Conservation (phyloP, 495 filamentous ascomycete genomes). For the Lophiotrema nucula region DNA sequence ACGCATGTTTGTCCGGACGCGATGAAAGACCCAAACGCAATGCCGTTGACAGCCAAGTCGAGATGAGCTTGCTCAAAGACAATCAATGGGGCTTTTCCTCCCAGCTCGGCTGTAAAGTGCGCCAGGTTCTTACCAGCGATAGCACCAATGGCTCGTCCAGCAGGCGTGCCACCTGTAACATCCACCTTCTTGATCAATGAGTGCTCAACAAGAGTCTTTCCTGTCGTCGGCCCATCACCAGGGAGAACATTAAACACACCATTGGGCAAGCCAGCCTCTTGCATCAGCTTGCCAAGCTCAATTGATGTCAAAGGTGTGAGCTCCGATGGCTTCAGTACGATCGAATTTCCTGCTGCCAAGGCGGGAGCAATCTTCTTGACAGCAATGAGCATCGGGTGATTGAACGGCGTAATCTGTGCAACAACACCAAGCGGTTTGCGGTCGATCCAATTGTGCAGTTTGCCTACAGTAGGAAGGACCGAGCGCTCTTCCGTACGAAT, state of each 20-base stretch:
- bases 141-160: slow-evolving; percentile 59
- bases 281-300: slow-evolving; percentile 55
- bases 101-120: slow-evolving; percentile 69
- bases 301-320: slow-evolving; percentile 59
- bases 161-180: slow-evolving; percentile 66
- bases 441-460: slow-evolving; percentile 61
- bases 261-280: slow-evolving; percentile 57
- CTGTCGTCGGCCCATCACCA: slow-evolving; percentile 62
- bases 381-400: slow-evolving; percentile 63
- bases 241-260: slow-evolving; percentile 62
- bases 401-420: slow-evolving; percentile 64
- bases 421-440: slow-evolving; percentile 62
- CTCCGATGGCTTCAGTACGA: slow-evolving; percentile 64
- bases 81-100: slow-evolving; percentile 72
- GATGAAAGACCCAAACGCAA: slow-evolving; percentile 63
- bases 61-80: slow-evolving; percentile 73
- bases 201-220: slow-evolving; percentile 63
- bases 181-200: slow-evolving; percentile 67
- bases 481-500: slow-evolving; percentile 60
- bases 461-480: slow-evolving; percentile 59
- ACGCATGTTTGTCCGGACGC: slow-evolving; percentile 72
- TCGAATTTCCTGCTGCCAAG: slow-evolving; percentile 58
- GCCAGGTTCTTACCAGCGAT: slow-evolving; percentile 62
- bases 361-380: slow-evolving; percentile 51
- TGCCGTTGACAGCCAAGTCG: slow-evolving; percentile 57